These are phyloP conservation scores for Heliocybe sulcata DNA, from an alignment of 1,284 basidiomycete species.

Conservation along the genomic window DNA sequence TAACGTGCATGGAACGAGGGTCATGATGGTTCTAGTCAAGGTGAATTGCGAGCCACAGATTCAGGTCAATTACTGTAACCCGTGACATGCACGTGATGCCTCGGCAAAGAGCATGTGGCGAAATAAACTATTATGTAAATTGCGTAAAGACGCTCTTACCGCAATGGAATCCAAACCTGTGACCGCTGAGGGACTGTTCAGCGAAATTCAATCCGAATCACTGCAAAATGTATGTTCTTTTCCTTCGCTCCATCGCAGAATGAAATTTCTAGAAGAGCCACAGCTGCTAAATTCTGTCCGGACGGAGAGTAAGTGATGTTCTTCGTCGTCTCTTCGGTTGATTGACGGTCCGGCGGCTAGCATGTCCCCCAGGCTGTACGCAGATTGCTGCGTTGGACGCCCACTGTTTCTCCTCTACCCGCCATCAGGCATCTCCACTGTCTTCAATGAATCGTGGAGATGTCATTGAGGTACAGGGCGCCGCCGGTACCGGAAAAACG, in stretches of 20 bases:
- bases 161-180: neutral
- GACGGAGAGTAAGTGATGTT: constrained; percentile 18
- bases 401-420: constrained; percentile 14
- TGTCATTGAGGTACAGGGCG: constrained; percentile 70
- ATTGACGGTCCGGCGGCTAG: constrained; percentile 9
- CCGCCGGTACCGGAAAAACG: constrained; percentile 67
- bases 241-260: neutral
- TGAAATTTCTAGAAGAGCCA: neutral
- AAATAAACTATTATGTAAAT: too few relatives aligned
- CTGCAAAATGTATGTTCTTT: neutral
- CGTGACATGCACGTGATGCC: too few relatives aligned
- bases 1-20: neutral
- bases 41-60: neutral
- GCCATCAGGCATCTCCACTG: constrained; percentile 14
- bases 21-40: neutral
- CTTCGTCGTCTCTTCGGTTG: neutral
- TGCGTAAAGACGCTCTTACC: too few relatives aligned
- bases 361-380: constrained; percentile 19
- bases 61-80: too few relatives aligned
- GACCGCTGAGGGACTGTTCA: neutral
- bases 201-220: constrained; percentile 1
- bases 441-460: constrained; percentile 42
- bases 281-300: constrained; percentile 30
- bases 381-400: constrained; percentile 26
- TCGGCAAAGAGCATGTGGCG: too few relatives aligned